Evolutionary conservation across 2,329 filamentous ascomycete genomes (phyloP).

Genomic region (Samsoniella hepiali): DNA sequence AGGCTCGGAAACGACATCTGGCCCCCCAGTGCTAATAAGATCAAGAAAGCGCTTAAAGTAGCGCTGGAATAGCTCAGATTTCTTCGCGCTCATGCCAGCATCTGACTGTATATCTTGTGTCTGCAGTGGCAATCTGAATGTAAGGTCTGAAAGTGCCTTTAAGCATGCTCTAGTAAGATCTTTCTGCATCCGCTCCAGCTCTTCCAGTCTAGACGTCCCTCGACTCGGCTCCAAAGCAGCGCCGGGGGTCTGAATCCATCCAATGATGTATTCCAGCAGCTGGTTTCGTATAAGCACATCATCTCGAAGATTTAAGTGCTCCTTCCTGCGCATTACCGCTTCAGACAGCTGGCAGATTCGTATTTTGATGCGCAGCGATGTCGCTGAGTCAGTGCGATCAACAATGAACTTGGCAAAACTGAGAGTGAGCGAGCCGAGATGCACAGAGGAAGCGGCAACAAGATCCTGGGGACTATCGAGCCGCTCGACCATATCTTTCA

Average conservation of each 20-base stretch:
- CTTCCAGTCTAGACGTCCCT: conserved; percentile 50
- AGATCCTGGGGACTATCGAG: conserved; percentile 62
- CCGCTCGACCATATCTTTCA: conserved; percentile 62
- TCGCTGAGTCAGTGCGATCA: conserved; percentile 52
- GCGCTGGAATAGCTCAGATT: conserved; percentile 68
- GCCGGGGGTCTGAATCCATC: conserved; percentile 63
- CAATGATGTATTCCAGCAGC: conserved; percentile 63
- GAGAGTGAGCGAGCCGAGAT: conserved; percentile 60
- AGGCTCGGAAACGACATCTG: conserved; percentile 44
- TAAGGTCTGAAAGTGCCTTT: conserved; percentile 62
- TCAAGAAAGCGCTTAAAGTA: conserved; percentile 70
- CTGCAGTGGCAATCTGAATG: conserved; percentile 63
- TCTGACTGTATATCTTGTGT: conserved; percentile 63
- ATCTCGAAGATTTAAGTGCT: conserved; percentile 65
- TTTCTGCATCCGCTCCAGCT: conserved; percentile 55
- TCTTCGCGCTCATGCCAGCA: conserved; percentile 63
- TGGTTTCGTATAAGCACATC: conserved; percentile 68
- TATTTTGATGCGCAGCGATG: conserved; percentile 62
- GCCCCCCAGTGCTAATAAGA: conserved; percentile 56
- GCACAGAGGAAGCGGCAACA: conserved; percentile 59
- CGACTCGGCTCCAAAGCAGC: conserved; percentile 43
- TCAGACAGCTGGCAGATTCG: conserved; percentile 67
- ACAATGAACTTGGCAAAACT: conserved; percentile 67
- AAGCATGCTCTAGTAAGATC: conserved; percentile 66
- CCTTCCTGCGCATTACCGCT: conserved; percentile 62